Evolutionary conservation across 2,329 filamentous ascomycete species (phyloP), one percentile per base, ranked within the genome.

Genomic region (Phyllosticta ampelicida): DNA sequence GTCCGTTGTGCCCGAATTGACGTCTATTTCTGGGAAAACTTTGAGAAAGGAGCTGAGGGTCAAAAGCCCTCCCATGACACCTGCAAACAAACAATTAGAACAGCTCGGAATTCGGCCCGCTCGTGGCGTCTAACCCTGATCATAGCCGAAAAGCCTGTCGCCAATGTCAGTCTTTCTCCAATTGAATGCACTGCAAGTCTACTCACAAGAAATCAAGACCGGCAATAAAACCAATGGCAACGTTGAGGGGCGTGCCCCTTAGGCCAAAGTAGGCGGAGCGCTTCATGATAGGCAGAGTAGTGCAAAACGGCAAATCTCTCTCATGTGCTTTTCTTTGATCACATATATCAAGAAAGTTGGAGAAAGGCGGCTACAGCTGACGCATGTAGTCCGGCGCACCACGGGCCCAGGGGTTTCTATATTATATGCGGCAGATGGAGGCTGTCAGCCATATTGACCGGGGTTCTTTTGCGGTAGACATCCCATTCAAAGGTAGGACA

Each of bases 201-300:
- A 63, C 66, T 58, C 64, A 83, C 62, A 87, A 74, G 68, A 89
- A 89, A 71, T 89, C 86, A 54, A 85, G 81, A 65, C 86, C 86
- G 60, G 86, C 86, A 65, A 89, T 80, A n/a, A 84, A 73, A 61
- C 83, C 83, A 64, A 90, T 82, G 56, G 85, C 85, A 78, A 74
- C 86, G 53, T 73, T 87, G 63, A 89, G 81, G 70, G 73, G 71
- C 30, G 79, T 74, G 74, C 86, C 86, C 58, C 78, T 78, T 61
- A 89, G 78, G 70, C 86, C 86, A 64, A 86, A 82, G 66, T 80
- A 88, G 60, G 71, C 74, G 56, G 61, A 63, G 28, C 60, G 56
- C 44, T 20, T 23, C 58, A 60, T 60, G 53, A 16, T 30, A n/a
- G 28, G 28, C 26, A 5, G 13, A n/a, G 26, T 11, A 19, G n/a